phyloP scores from a whole-genome alignment of 2,329 filamentous ascomycete genomes.

The Colletotrichum musicola region DNA sequence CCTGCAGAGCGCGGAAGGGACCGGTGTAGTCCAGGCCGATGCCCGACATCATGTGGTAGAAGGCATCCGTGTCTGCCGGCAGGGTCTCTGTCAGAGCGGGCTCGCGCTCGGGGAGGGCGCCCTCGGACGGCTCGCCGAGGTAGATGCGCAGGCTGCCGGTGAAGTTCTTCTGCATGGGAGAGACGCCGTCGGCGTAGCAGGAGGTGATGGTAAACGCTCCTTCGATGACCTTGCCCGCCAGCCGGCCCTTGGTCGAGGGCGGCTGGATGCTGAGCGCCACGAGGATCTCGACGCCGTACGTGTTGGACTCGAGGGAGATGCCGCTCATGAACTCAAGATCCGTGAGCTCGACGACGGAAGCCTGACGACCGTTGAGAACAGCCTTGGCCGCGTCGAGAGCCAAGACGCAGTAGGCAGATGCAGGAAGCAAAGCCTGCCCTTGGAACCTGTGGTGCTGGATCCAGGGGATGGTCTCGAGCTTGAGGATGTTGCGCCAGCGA shows the following conservation, averaged over 20 bases:
- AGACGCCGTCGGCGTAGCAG: constrained; percentile 29
- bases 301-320: constrained; percentile 46
- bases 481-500: constrained; percentile 42
- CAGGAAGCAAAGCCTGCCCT: constrained; percentile 57
- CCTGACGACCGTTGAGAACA: constrained; percentile 43
- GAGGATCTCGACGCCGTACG: constrained; percentile 42
- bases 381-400: constrained; percentile 56
- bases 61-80: constrained; percentile 41
- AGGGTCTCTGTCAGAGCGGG: constrained; percentile 38
- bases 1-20: constrained; percentile 40
- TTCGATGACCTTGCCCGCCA: constrained; percentile 26
- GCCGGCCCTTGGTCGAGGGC: constrained; percentile 33
- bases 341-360: constrained; percentile 47
- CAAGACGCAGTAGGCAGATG: constrained; percentile 57
- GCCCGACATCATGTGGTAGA: constrained; percentile 39
- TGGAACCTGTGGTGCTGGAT: constrained; percentile 52
- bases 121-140: constrained; percentile 39
- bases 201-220: constrained; percentile 40
- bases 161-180: constrained; percentile 39
- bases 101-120: constrained; percentile 38
- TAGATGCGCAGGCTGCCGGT: constrained; percentile 40
- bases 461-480: constrained; percentile 48
- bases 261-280: constrained; percentile 40
- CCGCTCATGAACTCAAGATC: constrained; percentile 50
- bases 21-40: constrained; percentile 42